These are phyloP conservation scores for Venturia oleaginea DNA, from an alignment of 2,329 filamentous ascomycete species.

Conservation along the genomic window DNA sequence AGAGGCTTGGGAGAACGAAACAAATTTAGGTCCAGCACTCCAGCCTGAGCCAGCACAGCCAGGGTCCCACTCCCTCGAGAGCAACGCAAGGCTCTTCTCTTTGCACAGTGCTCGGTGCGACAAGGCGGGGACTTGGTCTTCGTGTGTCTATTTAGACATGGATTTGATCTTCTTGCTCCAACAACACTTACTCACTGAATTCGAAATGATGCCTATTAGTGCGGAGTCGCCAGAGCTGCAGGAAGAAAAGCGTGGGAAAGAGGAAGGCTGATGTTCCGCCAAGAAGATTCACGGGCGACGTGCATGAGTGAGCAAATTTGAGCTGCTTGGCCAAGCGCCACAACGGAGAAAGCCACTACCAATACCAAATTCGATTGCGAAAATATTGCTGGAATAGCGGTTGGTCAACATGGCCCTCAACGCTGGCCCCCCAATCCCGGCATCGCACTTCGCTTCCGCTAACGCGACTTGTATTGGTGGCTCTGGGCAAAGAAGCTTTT, in stretches of 20 bases:
- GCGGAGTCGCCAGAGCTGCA: neutral
- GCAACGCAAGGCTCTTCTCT: neutral
- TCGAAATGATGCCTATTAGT: neutral
- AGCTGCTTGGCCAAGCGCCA: neutral
- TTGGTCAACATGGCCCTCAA: neutral
- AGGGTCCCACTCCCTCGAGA: neutral
- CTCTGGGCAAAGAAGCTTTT: neutral
- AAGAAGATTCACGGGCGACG: neutral
- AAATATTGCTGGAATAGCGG: neutral
- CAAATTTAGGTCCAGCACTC: neutral
- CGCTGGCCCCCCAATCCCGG: neutral
- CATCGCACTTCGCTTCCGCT: neutral
- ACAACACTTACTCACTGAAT: neutral
- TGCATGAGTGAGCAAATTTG: neutral
- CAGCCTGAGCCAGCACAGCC: neutral
- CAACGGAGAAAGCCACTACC: neutral
- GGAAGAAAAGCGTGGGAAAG: neutral
- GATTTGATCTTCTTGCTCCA: neutral
- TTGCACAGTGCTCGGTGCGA: neutral
- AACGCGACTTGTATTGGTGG: neutral
- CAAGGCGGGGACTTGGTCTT: neutral
- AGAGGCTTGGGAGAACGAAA: neutral
- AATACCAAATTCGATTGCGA: neutral
- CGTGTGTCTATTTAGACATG: neutral
- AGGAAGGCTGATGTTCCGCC: neutral